These are phyloP conservation scores for Fusarium sp. DNA, from an alignment of 2,329 filamentous ascomycete genomes.

Conservation along the genomic window DNA sequence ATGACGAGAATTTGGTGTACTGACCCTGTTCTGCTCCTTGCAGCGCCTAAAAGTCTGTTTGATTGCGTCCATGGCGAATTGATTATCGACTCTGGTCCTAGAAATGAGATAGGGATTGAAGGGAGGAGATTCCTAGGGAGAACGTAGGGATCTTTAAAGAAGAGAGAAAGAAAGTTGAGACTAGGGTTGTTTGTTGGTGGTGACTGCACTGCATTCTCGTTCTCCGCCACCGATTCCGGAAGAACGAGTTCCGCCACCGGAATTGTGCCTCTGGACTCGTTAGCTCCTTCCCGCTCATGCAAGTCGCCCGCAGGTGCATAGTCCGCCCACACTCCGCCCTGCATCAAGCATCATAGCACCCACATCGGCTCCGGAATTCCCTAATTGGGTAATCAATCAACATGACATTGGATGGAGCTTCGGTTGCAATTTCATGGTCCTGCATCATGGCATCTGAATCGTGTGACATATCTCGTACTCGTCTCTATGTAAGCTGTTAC, in stretches of 20 bases:
- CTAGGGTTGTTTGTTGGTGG: conserved; percentile 14
- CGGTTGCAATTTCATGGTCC: conserved; percentile 15
- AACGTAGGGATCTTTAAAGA: conserved; percentile 22
- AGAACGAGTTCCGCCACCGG: conserved; percentile 43
- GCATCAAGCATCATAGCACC: conserved; percentile 29
- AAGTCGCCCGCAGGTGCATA: conserved; percentile 29
- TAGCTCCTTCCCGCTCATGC: conserved; percentile 37
- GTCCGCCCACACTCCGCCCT: conserved; percentile 36
- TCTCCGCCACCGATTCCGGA: conserved; percentile 44
- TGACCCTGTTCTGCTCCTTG: conserved; percentile 67
- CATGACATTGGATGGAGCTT: conserved; percentile 3
- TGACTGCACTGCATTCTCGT: conserved; percentile 23
- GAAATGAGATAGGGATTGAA: conserved; percentile 1
- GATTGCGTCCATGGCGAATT: conserved; percentile 62
- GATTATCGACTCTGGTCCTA: conserved; percentile 6
- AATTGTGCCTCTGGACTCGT: conserved; percentile 17
- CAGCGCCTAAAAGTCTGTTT: conserved; percentile 68
- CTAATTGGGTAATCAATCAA: conserved; percentile 39
- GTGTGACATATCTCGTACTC: background rate
- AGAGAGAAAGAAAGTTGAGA: background rate
- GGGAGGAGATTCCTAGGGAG: background rate
- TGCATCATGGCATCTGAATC: conserved; percentile 4
- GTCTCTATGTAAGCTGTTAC: background rate
- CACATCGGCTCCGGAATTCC: conserved; percentile 42
- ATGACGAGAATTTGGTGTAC: conserved; percentile 40